Base-by-base conservation (phyloP, 1,284 basidiomycete species). In the Ceratobasidium sp. region DNA sequence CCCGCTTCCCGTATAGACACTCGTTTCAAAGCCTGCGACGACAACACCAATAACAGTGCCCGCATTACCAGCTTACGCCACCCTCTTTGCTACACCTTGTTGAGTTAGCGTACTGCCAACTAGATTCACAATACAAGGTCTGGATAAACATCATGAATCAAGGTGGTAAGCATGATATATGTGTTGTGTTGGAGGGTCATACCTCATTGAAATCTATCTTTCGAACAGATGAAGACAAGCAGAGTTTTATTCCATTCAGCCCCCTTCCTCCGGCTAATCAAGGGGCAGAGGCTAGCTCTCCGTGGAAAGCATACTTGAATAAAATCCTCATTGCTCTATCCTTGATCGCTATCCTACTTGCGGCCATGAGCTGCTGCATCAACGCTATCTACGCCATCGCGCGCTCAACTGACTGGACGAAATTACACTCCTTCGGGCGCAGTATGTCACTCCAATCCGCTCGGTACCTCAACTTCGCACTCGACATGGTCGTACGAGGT, bases 401-500 rank as follows among this genome's bases (percentile, higher is more conserved):
- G 12, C 65, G 27, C 16, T 46, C 23, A 18, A 14, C 27, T 18
- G 46, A 50, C 44, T 66, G 65, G 65, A 66, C 65, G 5, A 16
- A n/a, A 8, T 27, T 66, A 16, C 41, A 66, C 23, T 30, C 44
- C 10, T 66, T 66, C 44, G 65, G 65, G 12, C 23, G 12, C 10
- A 23, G 20, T 8, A 48, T 66, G 41, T 50, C 65, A 4, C 44
- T 66, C 27, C 44, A 66, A n/a, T 30, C 44, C 20, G 65, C 65
- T 50, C 65, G 65, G 33, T 66, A 66, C 18, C 23, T 66, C 20
- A 66, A 66, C 23, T 66, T 50, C 33, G 44, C 44, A 6, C 41
- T 66, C 12, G 65, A 66, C 46, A 66, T 66, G 44, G 23, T 50
- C 30, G 44, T 50, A 6, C 65, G 65, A 18, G 48, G 44, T 8